A percentile compares a stretch with the other conserved stretches of the same genome.
Conservation (phyloP, 495 filamentous ascomycete species). For the Talaromyces nanjingensis region DNA sequence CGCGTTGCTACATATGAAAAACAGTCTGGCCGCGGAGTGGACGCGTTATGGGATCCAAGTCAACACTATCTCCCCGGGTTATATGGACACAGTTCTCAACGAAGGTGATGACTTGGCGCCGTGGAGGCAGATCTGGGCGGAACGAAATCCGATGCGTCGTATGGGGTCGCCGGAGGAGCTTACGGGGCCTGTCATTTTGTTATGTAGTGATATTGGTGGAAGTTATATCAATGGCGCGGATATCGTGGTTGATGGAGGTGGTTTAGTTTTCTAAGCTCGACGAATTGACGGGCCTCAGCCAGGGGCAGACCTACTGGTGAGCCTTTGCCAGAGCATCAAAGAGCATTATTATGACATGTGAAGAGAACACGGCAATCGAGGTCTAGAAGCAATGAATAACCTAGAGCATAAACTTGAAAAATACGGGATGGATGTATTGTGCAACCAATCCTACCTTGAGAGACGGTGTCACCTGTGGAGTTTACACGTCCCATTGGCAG, state of each 20-base stretch:
- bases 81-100: constrained; percentile 79
- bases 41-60: constrained; percentile 55
- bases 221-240: constrained; percentile 63
- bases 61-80: constrained; percentile 65
- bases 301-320: too few relatives aligned
- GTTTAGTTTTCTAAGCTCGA: neutral
- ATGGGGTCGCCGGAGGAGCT: constrained; percentile 62
- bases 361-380: neutral
- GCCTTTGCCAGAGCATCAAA: neutral
- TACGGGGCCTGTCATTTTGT: constrained; percentile 57
- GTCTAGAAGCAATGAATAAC: neutral
- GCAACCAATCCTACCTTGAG: neutral
- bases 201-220: constrained; percentile 51
- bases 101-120: constrained; percentile 52
- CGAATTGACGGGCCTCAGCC: neutral
- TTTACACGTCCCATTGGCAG: neutral
- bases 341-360: neutral
- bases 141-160: constrained; percentile 59
- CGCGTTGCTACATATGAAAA: constrained; percentile 25
- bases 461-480: neutral
- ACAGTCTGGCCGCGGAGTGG: constrained; percentile 38
- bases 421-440: neutral
- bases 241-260: constrained; percentile 49
- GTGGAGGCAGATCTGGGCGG: constrained; percentile 48
- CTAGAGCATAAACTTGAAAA: too few relatives aligned